Evolutionary conservation across 169 alveolate species (phyloP), one percentile per base, ranked within the genome.

Genomic region (Eimeria maxima): DNA sequence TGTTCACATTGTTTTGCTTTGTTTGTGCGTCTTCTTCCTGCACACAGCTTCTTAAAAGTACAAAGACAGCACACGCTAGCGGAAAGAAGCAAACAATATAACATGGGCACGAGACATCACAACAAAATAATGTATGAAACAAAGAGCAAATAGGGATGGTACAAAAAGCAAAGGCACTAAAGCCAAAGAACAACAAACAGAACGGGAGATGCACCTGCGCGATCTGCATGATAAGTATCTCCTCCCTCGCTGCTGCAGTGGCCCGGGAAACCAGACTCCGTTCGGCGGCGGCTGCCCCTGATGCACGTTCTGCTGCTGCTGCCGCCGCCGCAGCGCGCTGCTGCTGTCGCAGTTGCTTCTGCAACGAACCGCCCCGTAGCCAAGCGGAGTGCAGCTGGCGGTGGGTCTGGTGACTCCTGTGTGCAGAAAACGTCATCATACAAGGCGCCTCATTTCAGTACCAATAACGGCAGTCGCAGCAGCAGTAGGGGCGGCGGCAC

Each of bases 261-360:
- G 89, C 89, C n/a, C 89, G 38, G 13, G 65, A 78, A 22, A 78
- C 89, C 14, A 78, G 67, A 47, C 33, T 78, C 6, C 63, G 38
- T 29, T 29, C 89, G 20, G 89, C 44, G 13, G 67, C 89, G 11
- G 67, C 89, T 42, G 89, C 57, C 22, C 67, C 57, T 14, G 67
- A 60, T 18, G 60, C 60, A 53, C 60, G 60, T 11, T 53, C 60
- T 53, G 60, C 60, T 53, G 60, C 60, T 53, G 60, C 60, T 53
- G 60, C 60, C 16, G 60, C 47, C 20, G 38, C 42, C 65, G 24
- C 69, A 33, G 38, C 89, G 60, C 89, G 44, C 69, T 45, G 67
- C 89, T 33, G 89, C 89, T 42, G 89, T 65, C 50, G 89, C 89
- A 42, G 89, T 65, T 45, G 89, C 89, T 78, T 53, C 89, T 78